These are phyloP conservation scores for Scalesia atractyloides DNA, from an alignment of 129 eudicot genomes.

Conservation along the genomic window DNA sequence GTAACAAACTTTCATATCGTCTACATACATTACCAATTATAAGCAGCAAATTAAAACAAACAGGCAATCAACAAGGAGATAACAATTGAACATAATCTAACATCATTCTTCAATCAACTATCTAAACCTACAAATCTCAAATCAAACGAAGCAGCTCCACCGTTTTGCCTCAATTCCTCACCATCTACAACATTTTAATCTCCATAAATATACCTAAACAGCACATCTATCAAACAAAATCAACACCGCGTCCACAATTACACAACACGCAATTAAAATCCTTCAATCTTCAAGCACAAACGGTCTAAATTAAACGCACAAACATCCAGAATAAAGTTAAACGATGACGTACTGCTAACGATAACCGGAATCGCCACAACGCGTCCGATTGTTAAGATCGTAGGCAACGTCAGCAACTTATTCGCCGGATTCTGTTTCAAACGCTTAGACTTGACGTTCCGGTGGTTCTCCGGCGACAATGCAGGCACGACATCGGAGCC, in stretches of 20 bases:
- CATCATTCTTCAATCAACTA: slow-evolving; percentile 9
- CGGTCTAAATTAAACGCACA: slow-evolving; percentile 10
- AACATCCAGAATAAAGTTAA: slow-evolving; percentile 11
- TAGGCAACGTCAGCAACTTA: slow-evolving; percentile 88
- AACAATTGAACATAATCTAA: slow-evolving; percentile 2
- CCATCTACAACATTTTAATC: neutral
- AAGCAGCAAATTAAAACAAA: slow-evolving; percentile 10
- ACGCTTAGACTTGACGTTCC: slow-evolving; percentile 22
- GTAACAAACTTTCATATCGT: slow-evolving; percentile 6
- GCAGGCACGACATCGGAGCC: slow-evolving; percentile 1
- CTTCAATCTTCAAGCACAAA: neutral
- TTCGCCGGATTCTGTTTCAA: slow-evolving; percentile 34
- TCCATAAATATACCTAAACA: slow-evolving; percentile 17
- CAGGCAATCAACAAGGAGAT: neutral
- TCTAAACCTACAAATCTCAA: slow-evolving; percentile 1
- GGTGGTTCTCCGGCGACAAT: slow-evolving; percentile 36
- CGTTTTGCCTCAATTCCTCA: slow-evolving; percentile 13
- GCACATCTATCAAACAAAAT: slow-evolving; percentile 19
- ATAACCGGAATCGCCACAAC: slow-evolving; percentile 88
- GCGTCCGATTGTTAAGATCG: slow-evolving; percentile 85
- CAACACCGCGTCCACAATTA: slow-evolving; percentile 15
- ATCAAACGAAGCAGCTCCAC: slow-evolving; percentile 7
- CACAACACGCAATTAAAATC: slow-evolving; percentile 14
- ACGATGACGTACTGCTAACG: slow-evolving; percentile 62
- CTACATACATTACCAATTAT: slow-evolving; percentile 12